Conservation (phyloP, 2,329 filamentous ascomycete genomes). For the Simplicillium sp. region DNA sequence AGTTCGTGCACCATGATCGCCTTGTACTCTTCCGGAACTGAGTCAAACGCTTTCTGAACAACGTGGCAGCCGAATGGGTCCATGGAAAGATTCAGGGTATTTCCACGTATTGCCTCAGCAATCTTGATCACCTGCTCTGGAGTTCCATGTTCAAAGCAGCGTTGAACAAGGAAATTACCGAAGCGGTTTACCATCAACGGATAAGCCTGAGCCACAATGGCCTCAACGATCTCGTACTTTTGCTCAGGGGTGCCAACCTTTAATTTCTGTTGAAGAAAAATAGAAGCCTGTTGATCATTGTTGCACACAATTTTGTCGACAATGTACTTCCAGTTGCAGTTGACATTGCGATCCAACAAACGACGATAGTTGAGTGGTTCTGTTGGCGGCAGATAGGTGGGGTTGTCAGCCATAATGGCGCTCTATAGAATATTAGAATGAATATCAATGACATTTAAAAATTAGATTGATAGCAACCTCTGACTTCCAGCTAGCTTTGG, state of each 20-base stretch:
- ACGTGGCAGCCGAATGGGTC: conserved; percentile 98
- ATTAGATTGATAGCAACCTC: conserved; percentile 31
- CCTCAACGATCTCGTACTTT: conserved; percentile 94
- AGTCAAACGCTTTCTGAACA: conserved; percentile 97
- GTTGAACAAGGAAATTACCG: conserved; percentile 95
- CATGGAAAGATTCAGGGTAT: conserved; percentile 92
- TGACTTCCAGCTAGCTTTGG: conserved; percentile 43
- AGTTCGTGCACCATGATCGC: conserved; percentile 98
- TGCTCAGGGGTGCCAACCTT: conserved; percentile 93
- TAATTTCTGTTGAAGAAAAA: conserved; percentile 97
- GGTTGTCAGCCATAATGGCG: conserved; percentile 39
- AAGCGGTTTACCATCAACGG: conserved; percentile 97
- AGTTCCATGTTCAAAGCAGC: conserved; percentile 97
- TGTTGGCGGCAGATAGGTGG: conserved; percentile 75
- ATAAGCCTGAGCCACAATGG: conserved; percentile 91
- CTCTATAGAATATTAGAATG: conserved; percentile 25
- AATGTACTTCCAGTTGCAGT: conserved; percentile 98
- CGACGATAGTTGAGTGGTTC: conserved; percentile 96
- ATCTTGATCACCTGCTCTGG: conserved; percentile 92
- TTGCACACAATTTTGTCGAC: conserved; percentile 99
- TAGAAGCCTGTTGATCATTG: conserved; percentile 97
- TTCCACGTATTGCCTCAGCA: conserved; percentile 86
- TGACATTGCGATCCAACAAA: conserved; percentile 88
- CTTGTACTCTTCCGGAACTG: conserved; percentile 95
- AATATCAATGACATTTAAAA: not conserved